Evolutionary conservation across 2,329 filamentous ascomycete genomes (phyloP).

Genomic region (Orbilia quercus): DNA sequence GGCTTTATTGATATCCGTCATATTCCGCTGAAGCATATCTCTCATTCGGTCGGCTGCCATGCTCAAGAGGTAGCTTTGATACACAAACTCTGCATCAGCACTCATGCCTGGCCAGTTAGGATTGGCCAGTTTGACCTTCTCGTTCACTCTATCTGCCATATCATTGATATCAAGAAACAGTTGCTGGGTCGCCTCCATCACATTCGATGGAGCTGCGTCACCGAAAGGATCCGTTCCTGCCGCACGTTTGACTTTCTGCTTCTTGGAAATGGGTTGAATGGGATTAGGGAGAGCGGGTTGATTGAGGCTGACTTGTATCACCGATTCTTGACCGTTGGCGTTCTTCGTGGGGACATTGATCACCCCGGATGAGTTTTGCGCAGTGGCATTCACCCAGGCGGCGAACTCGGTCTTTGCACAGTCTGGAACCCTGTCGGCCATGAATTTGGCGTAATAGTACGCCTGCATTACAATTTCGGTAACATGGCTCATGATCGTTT

Average conservation of each 20-base stretch:
- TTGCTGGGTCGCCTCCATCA: conserved; percentile 25
- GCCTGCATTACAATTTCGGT: conserved; percentile 35
- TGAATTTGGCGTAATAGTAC: conserved; percentile 47
- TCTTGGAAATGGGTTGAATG: not conserved
- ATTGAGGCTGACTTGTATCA: conserved; percentile 33
- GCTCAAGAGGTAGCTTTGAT: conserved; percentile 37
- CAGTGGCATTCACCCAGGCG: conserved; percentile 43
- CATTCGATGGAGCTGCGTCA: conserved; percentile 25
- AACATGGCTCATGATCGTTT: conserved; percentile 47
- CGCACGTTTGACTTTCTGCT: conserved; percentile 15
- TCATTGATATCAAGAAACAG: conserved; percentile 38
- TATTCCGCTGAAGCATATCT: conserved; percentile 30
- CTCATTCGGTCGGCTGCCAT: conserved; percentile 44
- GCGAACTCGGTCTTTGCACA: conserved; percentile 51
- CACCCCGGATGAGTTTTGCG: conserved; percentile 28
- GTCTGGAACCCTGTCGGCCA: conserved; percentile 45
- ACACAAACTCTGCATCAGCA: conserved; percentile 45
- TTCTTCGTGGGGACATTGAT: conserved; percentile 46
- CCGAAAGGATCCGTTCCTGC: conserved; percentile 28
- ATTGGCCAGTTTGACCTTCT: conserved; percentile 47
- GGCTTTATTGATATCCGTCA: conserved; percentile 38
- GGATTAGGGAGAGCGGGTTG: conserved; percentile 18
- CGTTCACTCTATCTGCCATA: conserved; percentile 16
- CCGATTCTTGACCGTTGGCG: conserved; percentile 22
- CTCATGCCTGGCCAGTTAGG: conserved; percentile 49